Evolutionary conservation across 805 yeast genomes (phyloP).

Genomic region (Saccharomycopsis sp.): DNA sequence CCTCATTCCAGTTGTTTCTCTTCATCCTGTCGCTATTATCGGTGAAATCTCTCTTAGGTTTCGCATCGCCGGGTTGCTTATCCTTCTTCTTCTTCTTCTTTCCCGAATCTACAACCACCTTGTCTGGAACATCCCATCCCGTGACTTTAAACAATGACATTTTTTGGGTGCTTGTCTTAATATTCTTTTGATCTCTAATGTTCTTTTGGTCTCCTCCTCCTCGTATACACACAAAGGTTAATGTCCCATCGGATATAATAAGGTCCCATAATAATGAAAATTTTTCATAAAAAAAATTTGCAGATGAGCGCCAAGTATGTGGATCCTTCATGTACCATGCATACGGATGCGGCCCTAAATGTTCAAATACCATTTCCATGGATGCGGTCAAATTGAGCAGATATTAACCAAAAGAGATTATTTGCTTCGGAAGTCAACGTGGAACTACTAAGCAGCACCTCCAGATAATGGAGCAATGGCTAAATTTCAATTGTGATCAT

Average conservation of each 20-base stretch:
- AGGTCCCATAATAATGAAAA: not conserved
- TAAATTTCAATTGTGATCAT: not conserved
- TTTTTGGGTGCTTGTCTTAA: no score
- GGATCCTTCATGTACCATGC: not conserved
- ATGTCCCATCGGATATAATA: no score
- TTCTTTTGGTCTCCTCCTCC: no score
- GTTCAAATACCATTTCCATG: not conserved
- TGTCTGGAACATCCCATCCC: conserved; percentile 68
- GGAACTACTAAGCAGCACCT: no score
- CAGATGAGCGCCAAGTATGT: not conserved
- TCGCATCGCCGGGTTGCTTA: conserved; percentile 19
- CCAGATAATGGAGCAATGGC: not conserved
- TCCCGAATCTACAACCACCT: conserved; percentile 43
- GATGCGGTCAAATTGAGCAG: not conserved
- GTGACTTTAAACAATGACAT: conserved; percentile 75
- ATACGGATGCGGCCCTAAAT: no score
- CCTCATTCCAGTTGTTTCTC: conserved; percentile 24
- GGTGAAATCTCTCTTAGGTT: not conserved
- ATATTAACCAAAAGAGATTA: not conserved
- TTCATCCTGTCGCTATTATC: conserved; percentile 22
- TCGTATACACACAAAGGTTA: no score
- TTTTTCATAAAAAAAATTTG: not conserved
- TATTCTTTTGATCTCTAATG: no score
- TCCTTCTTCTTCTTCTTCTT: conserved; percentile 27
- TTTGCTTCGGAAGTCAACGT: not conserved